Percentiles rank a stretch among this genome's conserved stretches.
Conservation (phyloP, 768 basidiomycete genomes). For the Calocybe gangraenosa region DNA sequence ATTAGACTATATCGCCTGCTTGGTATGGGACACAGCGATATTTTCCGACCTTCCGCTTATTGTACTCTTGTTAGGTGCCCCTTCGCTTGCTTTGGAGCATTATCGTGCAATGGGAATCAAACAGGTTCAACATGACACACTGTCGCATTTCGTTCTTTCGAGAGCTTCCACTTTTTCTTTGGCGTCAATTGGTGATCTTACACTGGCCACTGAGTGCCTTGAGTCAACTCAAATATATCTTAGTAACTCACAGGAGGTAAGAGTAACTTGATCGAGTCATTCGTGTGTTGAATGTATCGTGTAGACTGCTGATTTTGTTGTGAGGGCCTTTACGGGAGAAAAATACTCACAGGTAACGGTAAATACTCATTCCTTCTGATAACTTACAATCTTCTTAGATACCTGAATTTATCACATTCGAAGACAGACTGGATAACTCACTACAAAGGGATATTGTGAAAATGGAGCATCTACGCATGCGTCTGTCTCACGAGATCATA, state of each 20-base stretch:
- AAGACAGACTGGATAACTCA: constrained; percentile 78
- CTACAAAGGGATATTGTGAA: constrained; percentile 80
- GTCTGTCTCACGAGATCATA: constrained; percentile 68
- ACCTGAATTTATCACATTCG: constrained; percentile 79
- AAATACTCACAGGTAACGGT: constrained; percentile 78
- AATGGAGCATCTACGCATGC: constrained; percentile 83
- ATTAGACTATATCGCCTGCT: constrained; percentile 80
- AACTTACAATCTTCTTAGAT: constrained; percentile 43
- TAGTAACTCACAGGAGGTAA: constrained; percentile 74
- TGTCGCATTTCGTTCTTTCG: constrained; percentile 79
- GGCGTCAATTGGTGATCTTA: constrained; percentile 71
- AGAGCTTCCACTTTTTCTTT: constrained; percentile 77
- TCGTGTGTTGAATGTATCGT: constrained; percentile 5
- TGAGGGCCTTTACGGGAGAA: constrained; percentile 72
- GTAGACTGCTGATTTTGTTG: constrained; percentile 76
- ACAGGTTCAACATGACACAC: constrained; percentile 84
- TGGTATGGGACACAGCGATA: constrained; percentile 40
- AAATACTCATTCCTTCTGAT: not conserved
- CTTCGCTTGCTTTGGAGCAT: constrained; percentile 71
- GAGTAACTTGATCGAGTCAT: constrained; percentile 7
- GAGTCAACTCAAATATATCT: constrained; percentile 81
- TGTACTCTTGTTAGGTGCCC: constrained; percentile 49
- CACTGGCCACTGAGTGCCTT: constrained; percentile 69
- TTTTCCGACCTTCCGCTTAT: constrained; percentile 1
- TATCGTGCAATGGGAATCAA: constrained; percentile 77